phyloP scores from a whole-genome alignment of 495 filamentous ascomycete species.

The Trichoderma gamsii region DNA sequence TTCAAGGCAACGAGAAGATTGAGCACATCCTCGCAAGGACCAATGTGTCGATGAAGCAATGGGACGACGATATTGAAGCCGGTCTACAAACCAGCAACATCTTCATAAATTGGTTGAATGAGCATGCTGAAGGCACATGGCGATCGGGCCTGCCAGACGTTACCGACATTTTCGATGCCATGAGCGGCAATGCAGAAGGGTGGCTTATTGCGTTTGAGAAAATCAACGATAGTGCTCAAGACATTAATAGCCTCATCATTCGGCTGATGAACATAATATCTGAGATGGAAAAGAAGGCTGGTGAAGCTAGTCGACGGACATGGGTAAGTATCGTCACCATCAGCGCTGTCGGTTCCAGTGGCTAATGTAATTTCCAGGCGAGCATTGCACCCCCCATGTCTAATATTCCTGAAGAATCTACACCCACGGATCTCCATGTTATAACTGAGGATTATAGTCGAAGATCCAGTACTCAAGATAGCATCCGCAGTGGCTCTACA shows the following conservation, averaged over 20 bases:
- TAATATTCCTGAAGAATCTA: not conserved
- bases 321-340: constrained; percentile 33
- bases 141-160: constrained; percentile 44
- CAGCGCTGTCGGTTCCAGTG: not conserved
- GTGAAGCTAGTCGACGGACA: constrained; percentile 62
- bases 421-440: not conserved
- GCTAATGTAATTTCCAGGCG: not conserved
- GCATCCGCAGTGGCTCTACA: not conserved
- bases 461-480: not conserved
- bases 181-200: constrained; percentile 81
- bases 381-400: constrained; percentile 6
- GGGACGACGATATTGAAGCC: constrained; percentile 69
- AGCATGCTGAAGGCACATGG: constrained; percentile 55
- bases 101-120: constrained; percentile 66
- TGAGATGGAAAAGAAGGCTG: constrained; percentile 73
- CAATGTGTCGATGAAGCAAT: constrained; percentile 63
- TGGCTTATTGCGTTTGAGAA: constrained; percentile 71
- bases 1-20: constrained; percentile 85
- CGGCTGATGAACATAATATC: constrained; percentile 60
- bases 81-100: constrained; percentile 70
- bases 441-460: not conserved
- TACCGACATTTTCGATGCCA: constrained; percentile 64
- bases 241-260: constrained; percentile 54
- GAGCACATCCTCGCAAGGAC: constrained; percentile 82
- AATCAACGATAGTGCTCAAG: constrained; percentile 57